Evolutionary conservation across 2,329 filamentous ascomycete genomes (phyloP).

Genomic region (Phialemonium atrogriseum): DNA sequence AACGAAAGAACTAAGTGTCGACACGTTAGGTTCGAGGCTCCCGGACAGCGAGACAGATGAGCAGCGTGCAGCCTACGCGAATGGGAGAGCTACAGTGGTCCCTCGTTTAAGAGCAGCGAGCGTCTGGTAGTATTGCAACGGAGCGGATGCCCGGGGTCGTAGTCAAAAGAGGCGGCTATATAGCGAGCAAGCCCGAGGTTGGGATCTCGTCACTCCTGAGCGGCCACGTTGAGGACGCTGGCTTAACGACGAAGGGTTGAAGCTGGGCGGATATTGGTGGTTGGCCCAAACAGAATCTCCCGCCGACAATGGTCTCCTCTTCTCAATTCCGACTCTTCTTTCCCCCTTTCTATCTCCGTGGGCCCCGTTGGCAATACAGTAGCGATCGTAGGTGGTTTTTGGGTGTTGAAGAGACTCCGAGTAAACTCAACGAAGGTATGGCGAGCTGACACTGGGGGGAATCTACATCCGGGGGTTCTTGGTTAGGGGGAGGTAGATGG

Average conservation of each 20-base stretch:
- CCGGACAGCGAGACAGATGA: constrained; percentile 4
- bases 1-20: constrained; percentile 26
- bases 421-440: constrained; percentile 16
- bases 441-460: constrained; percentile 2
- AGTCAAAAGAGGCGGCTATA: constrained; percentile 5
- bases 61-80: not conserved
- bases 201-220: too few relatives aligned
- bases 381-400: constrained; percentile 28
- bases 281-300: not conserved
- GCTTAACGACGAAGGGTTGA: too few relatives aligned
- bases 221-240: too few relatives aligned
- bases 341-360: constrained; percentile 8
- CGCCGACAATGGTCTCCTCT: too few relatives aligned
- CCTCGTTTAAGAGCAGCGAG: constrained; percentile 9
- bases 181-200: too few relatives aligned
- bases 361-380: constrained; percentile 15
- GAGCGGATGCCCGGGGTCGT: too few relatives aligned
- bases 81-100: constrained; percentile 1
- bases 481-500: constrained; percentile 4
- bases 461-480: too few relatives aligned
- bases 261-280: too few relatives aligned
- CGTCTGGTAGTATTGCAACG: constrained; percentile 7
- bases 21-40: constrained; percentile 8
- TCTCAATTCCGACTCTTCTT: too few relatives aligned
- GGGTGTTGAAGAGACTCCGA: constrained; percentile 16